Base-by-base conservation (phyloP, 2,329 filamentous ascomycete genomes). In the Onygenales sp. region DNA sequence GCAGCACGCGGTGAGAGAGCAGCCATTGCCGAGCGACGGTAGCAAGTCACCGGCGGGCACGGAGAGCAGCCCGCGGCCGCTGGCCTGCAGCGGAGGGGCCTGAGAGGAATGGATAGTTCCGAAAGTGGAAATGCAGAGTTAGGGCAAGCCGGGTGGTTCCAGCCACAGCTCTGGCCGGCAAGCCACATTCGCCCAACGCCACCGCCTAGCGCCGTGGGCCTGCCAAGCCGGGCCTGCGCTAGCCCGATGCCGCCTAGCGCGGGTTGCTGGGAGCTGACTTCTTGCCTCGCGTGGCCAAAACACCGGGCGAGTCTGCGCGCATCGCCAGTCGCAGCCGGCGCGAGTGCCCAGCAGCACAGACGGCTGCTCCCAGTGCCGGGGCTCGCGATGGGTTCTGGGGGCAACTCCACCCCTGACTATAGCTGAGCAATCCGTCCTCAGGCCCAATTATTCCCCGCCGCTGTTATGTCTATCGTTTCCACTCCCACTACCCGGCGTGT, bases 281-380 rank as follows among this genome's bases (percentile, higher is more conserved):
- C 21, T 56, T 50, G 51, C 51, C 49, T 49, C 51, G 53, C 36
- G 56, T 56, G 56, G 56, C 56, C 55, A 58, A 58, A 57, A 53
- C 17, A 17, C 17, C 2, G 17, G 17, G 17, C 17, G 17, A 17
- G 17, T 17, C 17, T 17, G 17, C 17, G 17, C 17, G 17, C 17
- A 17, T 17, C 17, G 17, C 17, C 17, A 17, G 17, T 17, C 17
- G 17, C 17, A 17, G 17, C 17, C 17, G 17, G 17, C 17, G 17
- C 17, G 17, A 17, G 17, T 17, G 2, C 2, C 17, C 17, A 17
- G 17, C 17, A 17, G 17, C 17, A 2, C 17, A 17, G 17, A 17
- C 21, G 21, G 21, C 21, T 27, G 21, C 21, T 27, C 21, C 21
- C 21, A 27, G 21, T 27, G 21, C 34, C 9, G 36, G 36, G 21